Conservation (phyloP, 441 rosid species). For the Eruca vesicaria region DNA sequence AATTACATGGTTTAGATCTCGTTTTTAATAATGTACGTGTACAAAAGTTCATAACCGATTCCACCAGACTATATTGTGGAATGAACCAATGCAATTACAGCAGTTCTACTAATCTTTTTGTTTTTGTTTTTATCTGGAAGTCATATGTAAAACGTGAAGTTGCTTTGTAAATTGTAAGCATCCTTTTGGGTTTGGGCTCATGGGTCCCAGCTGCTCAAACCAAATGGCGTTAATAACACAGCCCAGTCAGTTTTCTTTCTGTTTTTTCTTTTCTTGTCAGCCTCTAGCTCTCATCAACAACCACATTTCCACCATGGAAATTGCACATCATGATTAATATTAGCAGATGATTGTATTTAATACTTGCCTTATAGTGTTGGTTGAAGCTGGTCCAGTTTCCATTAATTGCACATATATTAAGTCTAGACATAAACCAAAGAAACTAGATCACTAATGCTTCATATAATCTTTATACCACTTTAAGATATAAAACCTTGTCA, state of each 20-base stretch:
- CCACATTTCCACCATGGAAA: background rate
- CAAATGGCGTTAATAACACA: background rate
- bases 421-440: background rate
- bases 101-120: background rate
- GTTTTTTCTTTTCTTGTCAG: background rate
- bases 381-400: background rate
- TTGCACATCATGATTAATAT: background rate
- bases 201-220: background rate
- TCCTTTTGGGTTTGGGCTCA: conserved; percentile 7
- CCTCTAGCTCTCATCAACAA: background rate
- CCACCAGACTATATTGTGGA: background rate
- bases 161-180: conserved; percentile 13
- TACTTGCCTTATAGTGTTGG: background rate
- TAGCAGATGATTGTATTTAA: background rate
- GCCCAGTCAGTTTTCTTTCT: background rate
- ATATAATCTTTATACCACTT: background rate
- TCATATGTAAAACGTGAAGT: conserved; percentile 29
- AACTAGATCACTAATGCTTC: background rate
- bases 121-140: background rate
- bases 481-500: too few relatives aligned
- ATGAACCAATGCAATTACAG: background rate
- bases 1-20: background rate
- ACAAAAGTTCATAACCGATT: background rate
- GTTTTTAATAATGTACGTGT: background rate
- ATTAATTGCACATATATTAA: background rate